Percentiles rank a stretch among this genome's conserved stretches.
Conservation (phyloP, 1,284 basidiomycete genomes). For the Moesziomyces sp. region DNA sequence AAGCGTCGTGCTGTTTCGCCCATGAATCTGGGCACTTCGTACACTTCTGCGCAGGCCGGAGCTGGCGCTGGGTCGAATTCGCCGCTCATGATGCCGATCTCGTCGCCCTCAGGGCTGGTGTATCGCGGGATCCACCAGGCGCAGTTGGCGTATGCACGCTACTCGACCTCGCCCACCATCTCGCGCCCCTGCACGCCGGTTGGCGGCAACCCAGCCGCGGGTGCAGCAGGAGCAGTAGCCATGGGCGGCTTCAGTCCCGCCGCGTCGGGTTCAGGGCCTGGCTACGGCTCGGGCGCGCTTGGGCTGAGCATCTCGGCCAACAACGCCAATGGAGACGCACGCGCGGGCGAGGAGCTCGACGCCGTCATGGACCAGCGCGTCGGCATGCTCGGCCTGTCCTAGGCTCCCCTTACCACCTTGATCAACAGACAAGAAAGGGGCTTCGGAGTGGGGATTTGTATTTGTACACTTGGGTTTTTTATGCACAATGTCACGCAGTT, state of each 20-base stretch:
- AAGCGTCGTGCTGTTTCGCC: conserved; percentile 55
- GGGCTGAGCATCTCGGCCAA: conserved; percentile 45
- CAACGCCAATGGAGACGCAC: not conserved
- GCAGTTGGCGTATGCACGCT: conserved; percentile 19
- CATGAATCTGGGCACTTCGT: conserved; percentile 30
- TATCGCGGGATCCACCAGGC: conserved; percentile 18
- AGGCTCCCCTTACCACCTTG: not conserved
- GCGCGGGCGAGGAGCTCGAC: conserved; percentile 17
- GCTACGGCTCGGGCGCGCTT: conserved; percentile 51
- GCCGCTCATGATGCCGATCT: conserved; percentile 32
- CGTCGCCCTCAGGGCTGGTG: conserved; percentile 24
- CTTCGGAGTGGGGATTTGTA: conserved; percentile 1
- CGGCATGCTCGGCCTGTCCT: conserved; percentile 42
- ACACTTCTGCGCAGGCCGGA: conserved; percentile 13
- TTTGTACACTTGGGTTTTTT: conserved; percentile 1
- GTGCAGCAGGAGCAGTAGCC: conserved; percentile 2
- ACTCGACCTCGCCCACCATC: conserved; percentile 41
- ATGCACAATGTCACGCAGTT: no score
- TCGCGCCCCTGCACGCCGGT: conserved; percentile 38
- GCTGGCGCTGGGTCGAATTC: conserved; percentile 16
- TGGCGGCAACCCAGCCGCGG: conserved; percentile 3
- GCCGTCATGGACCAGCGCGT: conserved; percentile 43
- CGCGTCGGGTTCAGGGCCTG: conserved; percentile 41
- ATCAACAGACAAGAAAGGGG: no score
- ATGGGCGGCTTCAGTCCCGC: conserved; percentile 31